Conservation (phyloP, 2,329 filamentous ascomycete genomes). For the Pezicula carpinea region DNA sequence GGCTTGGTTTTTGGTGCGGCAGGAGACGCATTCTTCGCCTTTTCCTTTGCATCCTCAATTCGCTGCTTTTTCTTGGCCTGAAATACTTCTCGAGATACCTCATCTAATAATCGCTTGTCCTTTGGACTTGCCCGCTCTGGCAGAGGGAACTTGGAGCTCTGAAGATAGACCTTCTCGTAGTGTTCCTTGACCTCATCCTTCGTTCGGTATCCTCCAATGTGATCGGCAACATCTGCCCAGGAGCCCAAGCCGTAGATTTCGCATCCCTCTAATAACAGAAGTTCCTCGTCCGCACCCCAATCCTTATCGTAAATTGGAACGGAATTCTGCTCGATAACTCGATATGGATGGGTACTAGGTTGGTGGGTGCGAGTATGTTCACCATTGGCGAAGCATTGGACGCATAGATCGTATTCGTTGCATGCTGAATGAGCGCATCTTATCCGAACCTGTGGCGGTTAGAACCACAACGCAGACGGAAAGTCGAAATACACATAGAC, state of each 20-base stretch:
- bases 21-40: constrained; percentile 76
- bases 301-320: constrained; percentile 93
- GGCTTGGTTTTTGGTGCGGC: constrained; percentile 91
- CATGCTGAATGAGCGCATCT: constrained; percentile 74
- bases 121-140: constrained; percentile 80
- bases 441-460: constrained; percentile 71
- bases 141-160: constrained; percentile 79
- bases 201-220: constrained; percentile 89
- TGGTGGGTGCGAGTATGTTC: constrained; percentile 79
- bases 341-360: constrained; percentile 79
- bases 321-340: constrained; percentile 96
- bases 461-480: constrained; percentile 4
- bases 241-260: constrained; percentile 96
- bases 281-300: constrained; percentile 96
- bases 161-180: constrained; percentile 82
- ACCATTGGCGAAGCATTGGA: constrained; percentile 86
- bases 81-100: constrained; percentile 86
- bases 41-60: constrained; percentile 88
- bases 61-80: constrained; percentile 87
- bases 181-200: constrained; percentile 97
- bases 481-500: constrained; percentile 28
- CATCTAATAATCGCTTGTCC: constrained; percentile 72
- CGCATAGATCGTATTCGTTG: constrained; percentile 94
- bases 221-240: constrained; percentile 96
- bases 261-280: constrained; percentile 87